Base-by-base conservation (phyloP, 768 basidiomycete species). In the Sistotremastrum suecicum region DNA sequence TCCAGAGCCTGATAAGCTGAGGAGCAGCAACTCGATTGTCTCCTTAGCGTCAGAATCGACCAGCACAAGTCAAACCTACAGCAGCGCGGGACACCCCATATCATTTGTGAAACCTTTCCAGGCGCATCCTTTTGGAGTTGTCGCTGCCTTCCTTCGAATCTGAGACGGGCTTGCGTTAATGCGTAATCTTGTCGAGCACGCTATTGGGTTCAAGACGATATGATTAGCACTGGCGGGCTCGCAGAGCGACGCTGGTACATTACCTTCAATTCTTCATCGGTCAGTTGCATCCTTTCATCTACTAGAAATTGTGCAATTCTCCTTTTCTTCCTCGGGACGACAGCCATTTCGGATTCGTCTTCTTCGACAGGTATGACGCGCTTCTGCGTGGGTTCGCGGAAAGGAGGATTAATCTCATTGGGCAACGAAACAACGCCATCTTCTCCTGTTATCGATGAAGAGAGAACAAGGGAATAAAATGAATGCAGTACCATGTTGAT, bases 211-310 rank as follows among this genome's bases (percentile, higher is more conserved):
- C 39, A 10, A 34, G 12, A 39, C 35, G 34, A 11, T 47, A 43
- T 9, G 50, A 43, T 45, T 35, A 39, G 2, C 37, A 49, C 5
- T 11, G 42, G 20, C 20, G 42, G 34, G 5, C 5, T 42, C 10
- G 3, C 33, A 10, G 30, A 30, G 20, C 42, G 40, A 40, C 12
- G 38, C 37, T 28, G 35, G 39, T 11, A 30, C 30, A 58, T 49
- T 47, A 76, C 87, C 67, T 80, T 82, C 39, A 90, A 65, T 61
- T 90, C 84, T 3, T 83, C 80, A 48, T 88, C 83, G 4, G 85
- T 84, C 35, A 90, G 63, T 56, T 90, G 87, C 4, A 78, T 90
- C 49, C 83, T 70, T 4, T 70, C 62, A 58, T 90, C 87, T 5
- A 89, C 20, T 20, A 20, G 59, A 3, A 83, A 62, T 37, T 79